Percentiles rank a stretch among this genome's conserved stretches.
phyloP scores from a whole-genome alignment of 768 basidiomycete species.

The Suillus cothurnatus region DNA sequence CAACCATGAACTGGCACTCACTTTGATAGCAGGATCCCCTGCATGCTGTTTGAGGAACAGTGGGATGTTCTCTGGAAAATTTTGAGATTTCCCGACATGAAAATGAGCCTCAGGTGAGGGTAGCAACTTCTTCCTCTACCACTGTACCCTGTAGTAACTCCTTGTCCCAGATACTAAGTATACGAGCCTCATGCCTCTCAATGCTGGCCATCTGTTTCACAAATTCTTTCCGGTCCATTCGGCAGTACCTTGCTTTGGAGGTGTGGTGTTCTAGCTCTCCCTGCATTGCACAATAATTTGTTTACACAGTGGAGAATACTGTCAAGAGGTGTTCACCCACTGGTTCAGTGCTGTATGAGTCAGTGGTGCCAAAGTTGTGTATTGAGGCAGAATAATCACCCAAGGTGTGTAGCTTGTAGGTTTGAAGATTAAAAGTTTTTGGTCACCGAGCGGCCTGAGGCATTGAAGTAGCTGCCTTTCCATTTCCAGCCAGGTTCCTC shows the following conservation, averaged over 20 bases:
- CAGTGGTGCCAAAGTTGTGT: slow-evolving; percentile 32
- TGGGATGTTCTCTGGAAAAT: not conserved
- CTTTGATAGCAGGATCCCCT: slow-evolving; percentile 30
- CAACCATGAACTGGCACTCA: too few species aligned
- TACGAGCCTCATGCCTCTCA: not conserved
- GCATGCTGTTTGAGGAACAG: slow-evolving; percentile 6
- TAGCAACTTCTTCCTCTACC: not conserved
- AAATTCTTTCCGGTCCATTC: slow-evolving; percentile 8
- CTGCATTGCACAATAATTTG: not conserved
- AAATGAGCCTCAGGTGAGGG: slow-evolving; percentile 17
- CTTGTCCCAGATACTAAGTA: not conserved
- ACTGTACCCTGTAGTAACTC: not conserved
- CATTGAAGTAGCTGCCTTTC: not conserved
- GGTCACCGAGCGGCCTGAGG: not conserved
- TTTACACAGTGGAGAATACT: too few species aligned
- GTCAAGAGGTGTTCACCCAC: slow-evolving; percentile 19
- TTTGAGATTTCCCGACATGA: slow-evolving; percentile 19
- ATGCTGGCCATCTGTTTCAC: not conserved
- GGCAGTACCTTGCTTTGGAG: slow-evolving; percentile 12
- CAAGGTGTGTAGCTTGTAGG: slow-evolving; percentile 36
- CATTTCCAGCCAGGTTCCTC: not conserved
- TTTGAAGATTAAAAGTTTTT: slow-evolving; percentile 30
- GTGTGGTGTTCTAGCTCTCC: slow-evolving; percentile 21
- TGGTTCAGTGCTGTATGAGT: slow-evolving; percentile 34
- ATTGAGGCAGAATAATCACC: slow-evolving; percentile 33